A percentile compares a stretch with the other conserved stretches of the same genome.
Conservation (phyloP, 345 rosid genomes). For the Lepidium aucheri region DNA sequence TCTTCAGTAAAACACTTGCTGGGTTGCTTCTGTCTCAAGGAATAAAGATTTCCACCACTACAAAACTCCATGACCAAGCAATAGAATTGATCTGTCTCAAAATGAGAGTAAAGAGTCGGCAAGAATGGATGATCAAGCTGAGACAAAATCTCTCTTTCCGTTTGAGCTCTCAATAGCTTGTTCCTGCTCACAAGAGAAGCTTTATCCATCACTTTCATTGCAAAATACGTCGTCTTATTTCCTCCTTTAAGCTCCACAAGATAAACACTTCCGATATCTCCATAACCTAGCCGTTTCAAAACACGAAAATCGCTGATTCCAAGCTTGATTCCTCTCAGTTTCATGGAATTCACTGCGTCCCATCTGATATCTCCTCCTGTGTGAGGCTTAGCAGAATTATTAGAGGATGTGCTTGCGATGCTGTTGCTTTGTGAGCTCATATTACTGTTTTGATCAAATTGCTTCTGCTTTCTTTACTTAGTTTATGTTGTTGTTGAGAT, state of each 20-base stretch:
- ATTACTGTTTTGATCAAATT: neutral
- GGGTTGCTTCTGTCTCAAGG: slow-evolving; percentile 62
- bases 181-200: slow-evolving; percentile 54
- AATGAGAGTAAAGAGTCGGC: slow-evolving; percentile 64
- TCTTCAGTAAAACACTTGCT: slow-evolving; percentile 55
- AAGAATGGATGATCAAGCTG: slow-evolving; percentile 76
- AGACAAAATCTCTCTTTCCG: slow-evolving; percentile 66
- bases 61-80: slow-evolving; percentile 78
- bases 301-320: slow-evolving; percentile 52
- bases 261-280: slow-evolving; percentile 86
- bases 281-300: slow-evolving; percentile 68
- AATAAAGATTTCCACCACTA: slow-evolving; percentile 84
- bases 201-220: slow-evolving; percentile 83
- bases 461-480: slow-evolving; percentile 4
- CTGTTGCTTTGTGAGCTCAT: slow-evolving; percentile 14
- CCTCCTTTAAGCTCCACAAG: slow-evolving; percentile 55
- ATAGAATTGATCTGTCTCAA: slow-evolving; percentile 63
- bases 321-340: slow-evolving; percentile 19
- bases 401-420: slow-evolving; percentile 10
- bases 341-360: slow-evolving; percentile 38
- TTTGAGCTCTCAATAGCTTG: slow-evolving; percentile 56
- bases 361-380: slow-evolving; percentile 43
- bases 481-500: slow-evolving; percentile 7
- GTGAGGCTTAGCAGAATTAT: slow-evolving; percentile 31
- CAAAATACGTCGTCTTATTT: slow-evolving; percentile 44